phyloP scores from a whole-genome alignment of 371 early-diverging fungal genomes.

The Mortierella sp. region DNA sequence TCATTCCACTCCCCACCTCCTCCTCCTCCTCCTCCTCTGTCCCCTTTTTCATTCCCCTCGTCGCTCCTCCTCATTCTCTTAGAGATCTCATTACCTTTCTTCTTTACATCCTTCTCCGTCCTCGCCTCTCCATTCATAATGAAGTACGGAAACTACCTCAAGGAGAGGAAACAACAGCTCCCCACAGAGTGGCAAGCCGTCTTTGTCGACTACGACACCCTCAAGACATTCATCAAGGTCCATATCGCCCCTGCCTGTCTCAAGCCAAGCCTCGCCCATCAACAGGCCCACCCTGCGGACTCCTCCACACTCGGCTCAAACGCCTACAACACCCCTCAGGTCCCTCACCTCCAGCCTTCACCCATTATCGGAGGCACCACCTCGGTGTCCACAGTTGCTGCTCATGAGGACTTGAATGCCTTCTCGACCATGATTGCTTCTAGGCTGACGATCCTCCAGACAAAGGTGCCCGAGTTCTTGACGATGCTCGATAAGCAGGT shows the following conservation, averaged over 20 bases:
- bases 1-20: neutral
- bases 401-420: slow-evolving; percentile 37
- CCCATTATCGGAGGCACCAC: neutral
- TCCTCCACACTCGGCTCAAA: neutral
- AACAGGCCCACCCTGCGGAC: slow-evolving; percentile 23
- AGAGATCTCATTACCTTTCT: neutral
- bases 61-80: neutral
- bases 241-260: slow-evolving; percentile 63
- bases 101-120: neutral
- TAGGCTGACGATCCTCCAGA: slow-evolving; percentile 52
- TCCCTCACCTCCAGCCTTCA: slow-evolving; percentile 12
- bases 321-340: slow-evolving; percentile 6
- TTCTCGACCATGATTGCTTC: slow-evolving; percentile 51
- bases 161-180: slow-evolving; percentile 71
- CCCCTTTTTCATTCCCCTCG: neutral
- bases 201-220: slow-evolving; percentile 73
- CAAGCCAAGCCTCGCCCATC: slow-evolving; percentile 50
- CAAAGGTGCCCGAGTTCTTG: slow-evolving; percentile 67
- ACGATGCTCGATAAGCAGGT: slow-evolving; percentile 73
- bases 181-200: slow-evolving; percentile 71
- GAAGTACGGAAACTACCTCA: slow-evolving; percentile 84
- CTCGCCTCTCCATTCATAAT: slow-evolving; percentile 58
- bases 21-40: neutral
- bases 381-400: slow-evolving; percentile 25
- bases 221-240: slow-evolving; percentile 75